A percentile compares a stretch with the other conserved stretches of the same genome.
Evolutionary conservation across 2,329 filamentous ascomycete species (phyloP).

Genomic region (Claviceps pazoutovae): DNA sequence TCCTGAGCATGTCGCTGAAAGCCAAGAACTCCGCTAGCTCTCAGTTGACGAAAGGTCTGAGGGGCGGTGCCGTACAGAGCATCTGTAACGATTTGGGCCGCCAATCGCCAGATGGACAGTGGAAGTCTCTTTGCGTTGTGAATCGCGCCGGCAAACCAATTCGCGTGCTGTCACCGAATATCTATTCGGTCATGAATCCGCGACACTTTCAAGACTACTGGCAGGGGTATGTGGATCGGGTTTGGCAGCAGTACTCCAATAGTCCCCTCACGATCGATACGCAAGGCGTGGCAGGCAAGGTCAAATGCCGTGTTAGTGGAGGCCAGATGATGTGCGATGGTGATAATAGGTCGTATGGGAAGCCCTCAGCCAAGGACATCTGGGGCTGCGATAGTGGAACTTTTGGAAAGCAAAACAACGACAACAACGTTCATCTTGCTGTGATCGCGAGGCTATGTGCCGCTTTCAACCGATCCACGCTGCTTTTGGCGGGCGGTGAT

Average conservation of each 20-base stretch:
- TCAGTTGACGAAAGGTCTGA: conserved; percentile 28
- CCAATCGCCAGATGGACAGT: conserved; percentile 28
- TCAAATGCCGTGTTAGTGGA: conserved; percentile 25
- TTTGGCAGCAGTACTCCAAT: conserved; percentile 29
- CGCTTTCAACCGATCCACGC: conserved; percentile 33
- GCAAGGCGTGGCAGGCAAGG: conserved; percentile 23
- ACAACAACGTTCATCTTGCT: conserved; percentile 27
- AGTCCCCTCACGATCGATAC: conserved; percentile 29
- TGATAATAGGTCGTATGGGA: conserved; percentile 28
- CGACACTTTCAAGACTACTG: conserved; percentile 28
- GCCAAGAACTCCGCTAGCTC: conserved; percentile 18
- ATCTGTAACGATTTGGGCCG: conserved; percentile 27
- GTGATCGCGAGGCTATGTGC: conserved; percentile 35
- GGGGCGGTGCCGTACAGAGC: conserved; percentile 17
- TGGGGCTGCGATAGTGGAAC: conserved; percentile 37
- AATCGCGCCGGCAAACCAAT: conserved; percentile 22
- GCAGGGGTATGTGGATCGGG: conserved; percentile 29
- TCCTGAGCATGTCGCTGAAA: conserved; percentile 34
- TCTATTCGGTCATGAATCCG: conserved; percentile 23
- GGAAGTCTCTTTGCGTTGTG: conserved; percentile 31
- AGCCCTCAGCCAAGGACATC: conserved; percentile 31
- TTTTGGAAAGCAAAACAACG: conserved; percentile 22
- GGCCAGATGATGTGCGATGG: conserved; percentile 25
- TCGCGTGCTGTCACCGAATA: conserved; percentile 30
- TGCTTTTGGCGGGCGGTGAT: conserved; percentile 31